These are phyloP conservation scores for Tetradesmus obliquus DNA, from an alignment of 139 green algal genomes.

Conservation along the genomic window DNA sequence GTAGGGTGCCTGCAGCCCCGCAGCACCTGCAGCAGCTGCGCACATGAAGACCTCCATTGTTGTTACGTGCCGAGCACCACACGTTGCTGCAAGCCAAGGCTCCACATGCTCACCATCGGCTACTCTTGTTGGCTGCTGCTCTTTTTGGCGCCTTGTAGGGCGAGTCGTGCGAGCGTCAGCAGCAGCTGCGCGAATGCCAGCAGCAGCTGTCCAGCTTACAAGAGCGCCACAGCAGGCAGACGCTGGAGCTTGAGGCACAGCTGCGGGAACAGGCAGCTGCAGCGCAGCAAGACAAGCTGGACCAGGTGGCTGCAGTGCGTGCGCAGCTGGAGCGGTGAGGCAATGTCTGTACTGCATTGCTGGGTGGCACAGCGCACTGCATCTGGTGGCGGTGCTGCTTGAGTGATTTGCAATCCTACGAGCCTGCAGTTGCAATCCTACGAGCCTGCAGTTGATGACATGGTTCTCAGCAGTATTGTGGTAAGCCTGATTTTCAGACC, in stretches of 20 bases:
- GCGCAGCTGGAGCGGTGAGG: slow-evolving; percentile 66
- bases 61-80: not conserved
- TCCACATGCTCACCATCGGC: not conserved
- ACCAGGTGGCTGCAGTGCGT: slow-evolving; percentile 62
- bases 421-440: not conserved
- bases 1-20: slow-evolving; percentile 26
- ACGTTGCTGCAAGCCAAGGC: not conserved
- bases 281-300: slow-evolving; percentile 64
- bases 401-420: not conserved
- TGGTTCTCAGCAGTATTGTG: not conserved
- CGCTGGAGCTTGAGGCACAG: slow-evolving; percentile 65
- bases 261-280: slow-evolving; percentile 64
- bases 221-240: slow-evolving; percentile 69
- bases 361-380: not conserved
- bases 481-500: not conserved
- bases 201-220: slow-evolving; percentile 60
- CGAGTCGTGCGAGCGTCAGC: slow-evolving; percentile 8
- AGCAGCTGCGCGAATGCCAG: slow-evolving; percentile 49
- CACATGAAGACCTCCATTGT: not conserved
- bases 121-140: not conserved
- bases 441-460: not conserved
- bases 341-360: not conserved
- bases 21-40: not conserved
- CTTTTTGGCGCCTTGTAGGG: slow-evolving; percentile 33
- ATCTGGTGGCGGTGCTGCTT: not conserved